phyloP scores from a whole-genome alignment of 306 rosid species.

The Pyrus bretschneideri region DNA sequence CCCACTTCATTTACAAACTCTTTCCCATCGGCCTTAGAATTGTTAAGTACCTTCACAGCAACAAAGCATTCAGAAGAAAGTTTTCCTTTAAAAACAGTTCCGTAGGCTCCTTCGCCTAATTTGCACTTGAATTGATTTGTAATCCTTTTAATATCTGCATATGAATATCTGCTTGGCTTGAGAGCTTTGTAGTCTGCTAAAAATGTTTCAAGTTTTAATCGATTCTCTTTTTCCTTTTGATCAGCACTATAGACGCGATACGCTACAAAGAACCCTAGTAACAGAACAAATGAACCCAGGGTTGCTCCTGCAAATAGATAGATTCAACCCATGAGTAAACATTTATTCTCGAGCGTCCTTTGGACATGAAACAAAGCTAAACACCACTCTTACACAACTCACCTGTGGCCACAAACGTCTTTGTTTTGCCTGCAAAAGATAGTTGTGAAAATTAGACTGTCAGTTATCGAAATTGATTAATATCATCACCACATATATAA shows the following conservation, averaged over 20 bases:
- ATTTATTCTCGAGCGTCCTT: neutral
- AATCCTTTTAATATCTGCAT: conserved; percentile 28
- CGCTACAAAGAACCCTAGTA: neutral
- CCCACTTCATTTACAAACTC: conserved; percentile 18
- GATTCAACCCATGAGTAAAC: neutral
- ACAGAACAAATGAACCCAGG: conserved; percentile 6
- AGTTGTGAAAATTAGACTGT: neutral
- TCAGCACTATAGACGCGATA: neutral
- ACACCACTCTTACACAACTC: neutral
- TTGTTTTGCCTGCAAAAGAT: conserved; percentile 14
- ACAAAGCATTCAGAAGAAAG: conserved; percentile 10
- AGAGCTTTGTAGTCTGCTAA: conserved; percentile 30
- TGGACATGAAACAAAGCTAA: neutral
- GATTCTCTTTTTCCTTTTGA: conserved; percentile 9
- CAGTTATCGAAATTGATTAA: neutral
- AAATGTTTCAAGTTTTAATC: conserved; percentile 24
- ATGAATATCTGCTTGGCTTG: conserved; percentile 35
- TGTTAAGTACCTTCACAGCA: neutral
- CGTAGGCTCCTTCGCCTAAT: conserved; percentile 31
- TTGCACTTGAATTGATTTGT: conserved; percentile 21
- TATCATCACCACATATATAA: neutral
- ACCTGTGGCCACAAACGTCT: conserved; percentile 15
- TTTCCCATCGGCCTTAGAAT: neutral
- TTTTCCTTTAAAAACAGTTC: conserved; percentile 28
- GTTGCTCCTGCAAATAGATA: conserved; percentile 18